These are phyloP conservation scores for Botryotinia narcissicola DNA, from an alignment of 2,329 filamentous ascomycete species.

Conservation along the genomic window DNA sequence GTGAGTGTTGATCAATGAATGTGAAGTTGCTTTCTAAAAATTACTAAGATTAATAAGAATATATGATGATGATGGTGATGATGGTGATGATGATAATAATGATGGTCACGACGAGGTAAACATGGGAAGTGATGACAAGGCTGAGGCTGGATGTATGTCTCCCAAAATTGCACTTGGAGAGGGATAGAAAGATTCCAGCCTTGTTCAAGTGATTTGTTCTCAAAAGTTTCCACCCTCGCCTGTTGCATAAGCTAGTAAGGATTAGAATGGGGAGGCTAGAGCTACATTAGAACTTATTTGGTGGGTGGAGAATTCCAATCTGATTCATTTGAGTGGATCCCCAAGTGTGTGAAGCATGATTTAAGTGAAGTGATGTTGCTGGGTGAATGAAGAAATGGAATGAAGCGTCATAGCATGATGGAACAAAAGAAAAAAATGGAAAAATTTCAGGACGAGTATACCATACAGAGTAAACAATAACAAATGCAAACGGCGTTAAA, in stretches of 20 bases:
- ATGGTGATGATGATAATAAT: not conserved
- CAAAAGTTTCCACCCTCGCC: not conserved
- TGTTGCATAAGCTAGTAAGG: constrained; percentile 17
- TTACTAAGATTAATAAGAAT: not conserved
- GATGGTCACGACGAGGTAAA: not conserved
- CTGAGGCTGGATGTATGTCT: not conserved
- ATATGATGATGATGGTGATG: not conserved
- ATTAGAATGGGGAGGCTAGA: not conserved
- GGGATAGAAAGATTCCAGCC: constrained; percentile 2
- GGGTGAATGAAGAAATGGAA: constrained; percentile 11
- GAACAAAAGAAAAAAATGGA: not conserved
- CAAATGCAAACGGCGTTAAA: not conserved
- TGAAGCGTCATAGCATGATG: not conserved
- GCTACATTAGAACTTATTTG: not conserved
- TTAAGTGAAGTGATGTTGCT: constrained; percentile 10
- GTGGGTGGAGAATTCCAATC: not conserved
- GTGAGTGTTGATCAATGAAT: not conserved
- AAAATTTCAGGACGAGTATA: not conserved
- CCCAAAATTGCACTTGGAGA: not conserved
- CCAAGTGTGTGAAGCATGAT: not conserved
- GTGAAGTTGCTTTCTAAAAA: not conserved
- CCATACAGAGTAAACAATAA: not conserved
- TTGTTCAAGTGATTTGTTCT: not conserved
- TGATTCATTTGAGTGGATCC: constrained; percentile 1
- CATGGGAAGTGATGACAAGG: not conserved